Evolutionary conservation across 179 eudicot species (phyloP), one percentile per base, ranked within the genome.

Genomic region (Actinidia chinensis): DNA sequence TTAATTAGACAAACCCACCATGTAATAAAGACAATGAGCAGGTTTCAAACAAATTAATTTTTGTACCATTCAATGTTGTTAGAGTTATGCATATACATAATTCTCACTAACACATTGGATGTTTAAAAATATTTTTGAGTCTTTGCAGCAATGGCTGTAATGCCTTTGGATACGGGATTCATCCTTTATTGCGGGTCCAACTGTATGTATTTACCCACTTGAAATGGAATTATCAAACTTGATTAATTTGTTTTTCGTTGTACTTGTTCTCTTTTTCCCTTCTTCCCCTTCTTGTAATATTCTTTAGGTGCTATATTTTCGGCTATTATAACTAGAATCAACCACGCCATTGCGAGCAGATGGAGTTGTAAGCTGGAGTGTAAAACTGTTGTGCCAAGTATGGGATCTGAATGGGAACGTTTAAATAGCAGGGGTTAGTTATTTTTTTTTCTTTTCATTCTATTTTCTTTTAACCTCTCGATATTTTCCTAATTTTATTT

Each of bases 111-210:
- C 23, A 28, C 8, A 9, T 63, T 2, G 20, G 61, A 61, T 10
- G 12, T 15, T 61, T 4, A 8, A 55, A 43, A 74, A n/a, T n/a
- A 55, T 42, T 6, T 2, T 71, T 60, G 9, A n/a, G 40, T 85
- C 87, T 92, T 79, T 73, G 74, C 75, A 86, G 56, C n/a, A n/a
- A n/a, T 68, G 90, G 91, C 4, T 90, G 94, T 81, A 81, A 86
- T 68, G 94, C 92, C 67, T 36, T 76, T 84, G 52, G 94, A 90
- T 83, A 84, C 94, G 0, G 90, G 92, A n/a, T 43, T 87, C 94
- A 63, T 87, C 94, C 79, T 90, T 60, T 90, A 55, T n/a, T n/a
- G 86, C 88, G 40, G 93, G 93, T 44, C 93, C 91, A 79, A 82
- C 85, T 78, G 93, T 89, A 87, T 72, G 83, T 15, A 6, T 64